A percentile compares a stretch with the other conserved stretches of the same genome.
phyloP scores from a whole-genome alignment of 106 monocot species.

The Gastrodia elata region DNA sequence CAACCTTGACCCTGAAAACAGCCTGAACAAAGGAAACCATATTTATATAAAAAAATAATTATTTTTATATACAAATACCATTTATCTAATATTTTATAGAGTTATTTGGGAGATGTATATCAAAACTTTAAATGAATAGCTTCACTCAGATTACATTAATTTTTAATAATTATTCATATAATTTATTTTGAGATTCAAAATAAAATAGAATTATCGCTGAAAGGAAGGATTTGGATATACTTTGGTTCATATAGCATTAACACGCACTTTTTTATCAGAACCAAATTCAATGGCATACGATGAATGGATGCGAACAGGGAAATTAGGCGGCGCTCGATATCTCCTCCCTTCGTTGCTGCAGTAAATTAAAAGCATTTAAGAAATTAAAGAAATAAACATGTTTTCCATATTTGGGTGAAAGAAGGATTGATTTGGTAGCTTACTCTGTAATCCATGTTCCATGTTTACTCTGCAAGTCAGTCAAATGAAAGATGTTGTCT shows the following conservation, averaged over 20 bases:
- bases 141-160: too few species aligned
- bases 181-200: too few species aligned
- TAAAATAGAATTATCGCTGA: too few species aligned
- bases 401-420: neutral
- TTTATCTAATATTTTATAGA: too few species aligned
- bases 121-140: too few species aligned
- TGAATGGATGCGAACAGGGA: slow-evolving; percentile 64
- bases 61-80: too few species aligned
- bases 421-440: slow-evolving; percentile 8
- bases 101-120: too few species aligned
- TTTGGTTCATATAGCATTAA: too few species aligned
- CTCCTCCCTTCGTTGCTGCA: slow-evolving; percentile 85
- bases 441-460: slow-evolving; percentile 94
- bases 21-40: slow-evolving; percentile 31
- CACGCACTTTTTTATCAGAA: slow-evolving; percentile 67
- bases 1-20: slow-evolving; percentile 61
- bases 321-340: slow-evolving; percentile 45
- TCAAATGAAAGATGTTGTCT: slow-evolving; percentile 77
- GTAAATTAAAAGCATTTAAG: neutral
- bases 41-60: too few species aligned
- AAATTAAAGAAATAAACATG: neutral
- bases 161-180: too few species aligned
- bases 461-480: slow-evolving; percentile 67
- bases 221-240: too few species aligned
- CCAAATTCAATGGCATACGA: slow-evolving; percentile 77